These are phyloP conservation scores for Clitopilus passeckerianus DNA, from an alignment of 768 basidiomycete genomes.

Conservation along the genomic window DNA sequence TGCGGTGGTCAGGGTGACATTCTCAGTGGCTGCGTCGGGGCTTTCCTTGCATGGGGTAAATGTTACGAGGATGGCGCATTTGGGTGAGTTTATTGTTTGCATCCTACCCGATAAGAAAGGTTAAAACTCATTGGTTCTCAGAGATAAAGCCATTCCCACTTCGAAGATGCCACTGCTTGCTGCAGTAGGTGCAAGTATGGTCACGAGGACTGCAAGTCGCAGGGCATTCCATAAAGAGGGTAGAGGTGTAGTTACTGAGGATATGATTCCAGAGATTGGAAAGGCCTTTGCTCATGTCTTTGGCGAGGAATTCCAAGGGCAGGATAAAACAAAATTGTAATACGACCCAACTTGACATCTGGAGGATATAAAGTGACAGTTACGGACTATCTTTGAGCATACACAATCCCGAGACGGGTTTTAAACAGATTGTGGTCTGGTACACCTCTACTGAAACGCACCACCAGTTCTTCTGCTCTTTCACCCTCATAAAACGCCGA, in stretches of 20 bases:
- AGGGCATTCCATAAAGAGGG: constrained; percentile 73
- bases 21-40: constrained; percentile 80
- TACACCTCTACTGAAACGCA: too few species aligned
- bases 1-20: constrained; percentile 98
- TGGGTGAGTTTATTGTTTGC: constrained; percentile 44
- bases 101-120: too few species aligned
- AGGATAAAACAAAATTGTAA: constrained; percentile 34
- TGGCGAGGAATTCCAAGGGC: constrained; percentile 40
- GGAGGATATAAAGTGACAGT: too few species aligned
- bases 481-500: background rate
- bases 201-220: constrained; percentile 81
- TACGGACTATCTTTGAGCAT: too few species aligned
- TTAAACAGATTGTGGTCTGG: too few species aligned
- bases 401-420: too few species aligned
- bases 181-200: constrained; percentile 80
- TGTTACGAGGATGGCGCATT: constrained; percentile 86
- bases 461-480: too few species aligned
- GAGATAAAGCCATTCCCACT: constrained; percentile 30
- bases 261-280: constrained; percentile 65
- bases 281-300: constrained; percentile 72
- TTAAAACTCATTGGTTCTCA: background rate
- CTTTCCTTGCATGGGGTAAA: constrained; percentile 92
- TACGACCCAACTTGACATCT: background rate
- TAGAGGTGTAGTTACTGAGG: constrained; percentile 77
- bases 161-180: constrained; percentile 79